A percentile compares a stretch with the other conserved stretches of the same genome.
Evolutionary conservation across 2,329 filamentous ascomycete genomes (phyloP).

Genomic region (Xylaria sp.): DNA sequence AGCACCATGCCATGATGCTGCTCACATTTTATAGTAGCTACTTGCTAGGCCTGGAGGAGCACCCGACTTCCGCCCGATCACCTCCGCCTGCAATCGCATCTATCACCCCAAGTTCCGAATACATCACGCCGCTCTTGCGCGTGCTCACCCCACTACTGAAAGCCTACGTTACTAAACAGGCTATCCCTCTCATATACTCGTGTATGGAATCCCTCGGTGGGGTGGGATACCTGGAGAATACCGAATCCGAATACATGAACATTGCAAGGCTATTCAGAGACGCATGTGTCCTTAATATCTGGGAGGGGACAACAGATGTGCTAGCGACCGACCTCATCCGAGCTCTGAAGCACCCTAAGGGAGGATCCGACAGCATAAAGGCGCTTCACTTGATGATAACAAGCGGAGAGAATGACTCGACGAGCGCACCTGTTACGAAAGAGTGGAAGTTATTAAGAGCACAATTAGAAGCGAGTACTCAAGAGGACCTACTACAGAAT

Average conservation of each 20-base stretch:
- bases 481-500: constrained; percentile 57
- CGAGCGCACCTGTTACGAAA: constrained; percentile 39
- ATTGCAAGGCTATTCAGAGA: constrained; percentile 66
- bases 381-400: constrained; percentile 57
- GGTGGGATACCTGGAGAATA: constrained; percentile 55
- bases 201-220: constrained; percentile 45
- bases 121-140: constrained; percentile 57
- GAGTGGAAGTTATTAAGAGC: constrained; percentile 56
- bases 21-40: constrained; percentile 51
- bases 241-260: constrained; percentile 64
- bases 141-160: constrained; percentile 71
- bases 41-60: constrained; percentile 48
- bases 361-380: constrained; percentile 53
- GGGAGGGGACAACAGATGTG: constrained; percentile 66
- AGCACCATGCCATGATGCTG: constrained; percentile 54
- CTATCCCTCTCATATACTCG: constrained; percentile 36
- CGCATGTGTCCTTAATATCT: constrained; percentile 47
- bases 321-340: constrained; percentile 65
- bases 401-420: constrained; percentile 41
- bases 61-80: constrained; percentile 18
- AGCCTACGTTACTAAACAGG: constrained; percentile 50
- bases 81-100: background rate
- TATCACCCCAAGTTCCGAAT: constrained; percentile 29
- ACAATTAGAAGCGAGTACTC: constrained; percentile 51
- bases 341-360: constrained; percentile 59